phyloP scores from a whole-genome alignment of 495 filamentous ascomycete species.

The Wilcoxina mikolae region DNA sequence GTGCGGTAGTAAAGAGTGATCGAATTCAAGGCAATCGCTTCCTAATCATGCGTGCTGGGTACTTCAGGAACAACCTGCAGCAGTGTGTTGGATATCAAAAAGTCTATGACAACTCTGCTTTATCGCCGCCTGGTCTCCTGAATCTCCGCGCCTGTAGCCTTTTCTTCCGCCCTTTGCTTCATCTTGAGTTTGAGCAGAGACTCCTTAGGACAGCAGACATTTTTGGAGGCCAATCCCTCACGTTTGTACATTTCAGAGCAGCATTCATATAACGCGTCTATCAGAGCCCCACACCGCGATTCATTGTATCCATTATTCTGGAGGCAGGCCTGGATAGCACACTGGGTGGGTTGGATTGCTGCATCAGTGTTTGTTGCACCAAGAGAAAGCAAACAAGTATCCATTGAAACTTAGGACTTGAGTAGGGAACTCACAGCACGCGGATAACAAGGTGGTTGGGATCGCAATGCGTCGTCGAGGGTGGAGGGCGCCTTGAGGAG shows the following conservation, averaged over 20 bases:
- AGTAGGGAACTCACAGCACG: conserved; percentile 51
- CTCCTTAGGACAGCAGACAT: conserved; percentile 71
- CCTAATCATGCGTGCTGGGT: no score
- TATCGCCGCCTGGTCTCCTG: conserved; percentile 13
- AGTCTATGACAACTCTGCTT: no score
- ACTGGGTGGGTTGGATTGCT: conserved; percentile 18
- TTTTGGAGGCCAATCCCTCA: conserved; percentile 57
- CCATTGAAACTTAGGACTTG: neutral
- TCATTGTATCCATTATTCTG: conserved; percentile 76
- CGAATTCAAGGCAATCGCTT: no score
- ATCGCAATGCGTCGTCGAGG: conserved; percentile 54
- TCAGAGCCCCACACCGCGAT: conserved; percentile 60
- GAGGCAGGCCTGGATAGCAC: conserved; percentile 52
- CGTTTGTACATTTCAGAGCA: conserved; percentile 77
- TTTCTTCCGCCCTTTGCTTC: conserved; percentile 54
- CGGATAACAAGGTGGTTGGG: conserved; percentile 74
- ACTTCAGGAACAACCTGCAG: no score
- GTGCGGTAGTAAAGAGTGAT: no score
- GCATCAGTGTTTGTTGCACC: neutral
- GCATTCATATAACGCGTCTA: conserved; percentile 91
- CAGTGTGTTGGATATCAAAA: no score
- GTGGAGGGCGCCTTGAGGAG: conserved; percentile 4
- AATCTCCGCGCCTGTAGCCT: conserved; percentile 5
- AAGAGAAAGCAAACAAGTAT: no score
- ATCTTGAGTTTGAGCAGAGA: conserved; percentile 68